Evolutionary conservation across 2,329 filamentous ascomycete genomes (phyloP).

Genomic region (Aureobasidium sp.): DNA sequence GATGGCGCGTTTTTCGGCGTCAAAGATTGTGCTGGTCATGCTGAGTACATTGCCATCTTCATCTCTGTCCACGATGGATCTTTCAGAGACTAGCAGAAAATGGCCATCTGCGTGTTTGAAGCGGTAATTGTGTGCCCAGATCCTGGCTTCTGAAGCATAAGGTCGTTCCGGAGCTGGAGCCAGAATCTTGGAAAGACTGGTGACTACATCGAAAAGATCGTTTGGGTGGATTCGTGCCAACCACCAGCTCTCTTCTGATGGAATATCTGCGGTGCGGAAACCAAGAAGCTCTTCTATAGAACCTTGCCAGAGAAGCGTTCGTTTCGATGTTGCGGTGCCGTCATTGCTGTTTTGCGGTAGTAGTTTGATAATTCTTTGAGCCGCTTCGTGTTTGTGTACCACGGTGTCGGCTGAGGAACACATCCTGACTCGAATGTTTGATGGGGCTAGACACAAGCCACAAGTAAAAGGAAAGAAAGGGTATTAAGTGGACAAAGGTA

Average conservation of each 20-base stretch:
- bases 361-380: neutral
- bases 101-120: conserved; percentile 6
- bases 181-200: neutral
- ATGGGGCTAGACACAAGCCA: neutral
- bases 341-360: neutral
- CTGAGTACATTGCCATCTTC: conserved; percentile 6
- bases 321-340: neutral
- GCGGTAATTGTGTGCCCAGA: conserved; percentile 10
- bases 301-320: conserved; percentile 4
- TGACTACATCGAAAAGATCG: neutral
- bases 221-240: conserved; percentile 8
- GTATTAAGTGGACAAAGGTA: neutral
- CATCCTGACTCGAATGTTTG: neutral
- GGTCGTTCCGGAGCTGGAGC: conserved; percentile 1
- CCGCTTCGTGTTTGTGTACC: neutral
- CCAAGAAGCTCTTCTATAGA: conserved; percentile 7
- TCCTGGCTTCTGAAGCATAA: conserved; percentile 3
- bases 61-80: conserved; percentile 9
- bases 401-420: neutral
- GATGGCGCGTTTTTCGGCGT: conserved; percentile 8
- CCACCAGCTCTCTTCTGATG: conserved; percentile 6
- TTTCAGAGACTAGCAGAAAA: neutral
- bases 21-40: conserved; percentile 14
- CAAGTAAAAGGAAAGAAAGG: neutral
- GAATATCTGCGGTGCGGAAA: neutral